Conservation (phyloP, 1,139 yeast genomes). For the Yarrowia galli region DNA sequence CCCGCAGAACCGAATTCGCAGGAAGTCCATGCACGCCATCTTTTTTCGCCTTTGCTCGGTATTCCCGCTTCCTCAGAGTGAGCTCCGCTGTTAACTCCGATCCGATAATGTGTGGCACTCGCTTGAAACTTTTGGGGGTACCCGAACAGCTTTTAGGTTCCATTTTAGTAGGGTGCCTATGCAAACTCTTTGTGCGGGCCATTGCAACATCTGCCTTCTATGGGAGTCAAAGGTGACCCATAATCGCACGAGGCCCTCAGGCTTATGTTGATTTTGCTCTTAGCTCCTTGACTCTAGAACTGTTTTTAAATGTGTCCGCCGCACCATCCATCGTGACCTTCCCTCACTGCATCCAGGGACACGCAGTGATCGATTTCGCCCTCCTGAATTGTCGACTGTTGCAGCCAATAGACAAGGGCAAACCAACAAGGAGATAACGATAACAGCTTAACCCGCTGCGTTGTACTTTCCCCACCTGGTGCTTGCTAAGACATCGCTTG, state of each 20-base stretch:
- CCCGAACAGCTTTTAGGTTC: neutral
- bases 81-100: neutral
- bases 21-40: neutral
- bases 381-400: neutral
- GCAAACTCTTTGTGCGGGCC: slow-evolving; percentile 31
- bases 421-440: slow-evolving; percentile 32
- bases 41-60: neutral
- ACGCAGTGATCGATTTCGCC: neutral
- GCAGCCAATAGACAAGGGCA: slow-evolving; percentile 14
- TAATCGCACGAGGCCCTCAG: neutral
- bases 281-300: slow-evolving; percentile 1
- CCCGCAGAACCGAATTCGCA: neutral
- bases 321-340: neutral
- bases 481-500: slow-evolving; percentile 1
- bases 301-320: slow-evolving; percentile 10
- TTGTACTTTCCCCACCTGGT: slow-evolving; percentile 14
- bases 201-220: slow-evolving; percentile 11
- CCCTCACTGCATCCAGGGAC: neutral
- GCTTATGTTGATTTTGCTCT: slow-evolving; percentile 3
- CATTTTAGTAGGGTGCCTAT: slow-evolving; percentile 20
- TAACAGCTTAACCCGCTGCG: slow-evolving; percentile 15
- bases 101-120: neutral
- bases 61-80: too few species aligned
- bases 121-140: neutral
- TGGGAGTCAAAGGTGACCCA: slow-evolving; percentile 15